Conservation (phyloP, 306 rosid genomes). For the Gleditsia sinensis region DNA sequence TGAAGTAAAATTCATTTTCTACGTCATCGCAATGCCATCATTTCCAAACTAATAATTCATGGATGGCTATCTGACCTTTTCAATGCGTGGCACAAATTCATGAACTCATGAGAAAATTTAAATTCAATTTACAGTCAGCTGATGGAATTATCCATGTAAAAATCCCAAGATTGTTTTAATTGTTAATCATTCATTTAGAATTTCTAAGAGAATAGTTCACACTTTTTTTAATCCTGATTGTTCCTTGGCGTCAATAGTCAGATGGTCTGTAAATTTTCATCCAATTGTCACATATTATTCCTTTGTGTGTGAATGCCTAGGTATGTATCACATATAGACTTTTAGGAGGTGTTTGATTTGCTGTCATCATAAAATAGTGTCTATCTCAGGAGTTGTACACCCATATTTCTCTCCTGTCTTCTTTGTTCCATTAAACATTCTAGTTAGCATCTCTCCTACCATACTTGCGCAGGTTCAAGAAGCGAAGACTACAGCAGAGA, state of each 20-base stretch:
- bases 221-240: background rate
- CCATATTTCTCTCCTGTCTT: background rate
- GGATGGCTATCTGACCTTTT: slow-evolving; percentile 5
- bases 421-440: slow-evolving; percentile 7
- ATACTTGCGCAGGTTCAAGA: slow-evolving; percentile 64
- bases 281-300: background rate
- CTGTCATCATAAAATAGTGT: background rate
- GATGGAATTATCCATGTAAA: background rate
- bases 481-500: slow-evolving; percentile 83
- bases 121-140: background rate
- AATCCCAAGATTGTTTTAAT: background rate
- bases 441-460: background rate
- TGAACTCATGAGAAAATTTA: background rate
- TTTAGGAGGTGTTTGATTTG: background rate
- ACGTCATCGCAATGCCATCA: slow-evolving; percentile 2
- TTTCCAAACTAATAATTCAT: slow-evolving; percentile 5
- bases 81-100: slow-evolving; percentile 14
- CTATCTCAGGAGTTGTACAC: background rate
- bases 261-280: slow-evolving; percentile 6
- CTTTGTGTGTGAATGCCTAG: background rate
- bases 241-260: background rate
- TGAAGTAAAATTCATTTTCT: background rate
- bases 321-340: background rate
- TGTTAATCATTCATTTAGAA: slow-evolving; percentile 11
- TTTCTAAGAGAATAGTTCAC: background rate